Evolutionary conservation across 352 stramenopile species (phyloP).

Genomic region (Pythium aquatile): DNA sequence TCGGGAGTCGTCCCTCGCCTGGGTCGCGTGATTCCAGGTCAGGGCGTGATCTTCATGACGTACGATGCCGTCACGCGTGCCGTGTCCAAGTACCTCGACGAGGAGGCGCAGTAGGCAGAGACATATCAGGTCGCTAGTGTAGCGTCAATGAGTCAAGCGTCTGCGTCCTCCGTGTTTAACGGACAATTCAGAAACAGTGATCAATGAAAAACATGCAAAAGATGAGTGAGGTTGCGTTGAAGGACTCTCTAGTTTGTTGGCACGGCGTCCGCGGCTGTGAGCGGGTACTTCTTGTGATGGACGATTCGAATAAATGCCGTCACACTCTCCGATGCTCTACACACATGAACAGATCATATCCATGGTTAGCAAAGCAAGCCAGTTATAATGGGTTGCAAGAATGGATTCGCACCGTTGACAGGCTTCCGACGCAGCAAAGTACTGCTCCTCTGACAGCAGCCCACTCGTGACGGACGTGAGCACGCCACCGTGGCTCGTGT

Average conservation of each 20-base stretch:
- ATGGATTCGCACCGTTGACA: slow-evolving; percentile 52
- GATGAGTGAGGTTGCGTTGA: neutral
- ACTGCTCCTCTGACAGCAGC: slow-evolving; percentile 74
- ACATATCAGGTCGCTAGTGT: neutral
- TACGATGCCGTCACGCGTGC: slow-evolving; percentile 78
- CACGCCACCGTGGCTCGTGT: slow-evolving; percentile 55
- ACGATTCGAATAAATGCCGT: slow-evolving; percentile 74
- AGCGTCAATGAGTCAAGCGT: neutral
- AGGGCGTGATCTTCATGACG: slow-evolving; percentile 97
- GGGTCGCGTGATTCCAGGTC: slow-evolving; percentile 94
- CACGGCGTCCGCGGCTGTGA: slow-evolving; percentile 4
- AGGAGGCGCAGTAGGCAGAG: slow-evolving; percentile 14
- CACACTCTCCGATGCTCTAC: slow-evolving; percentile 70
- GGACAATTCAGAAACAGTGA: neutral
- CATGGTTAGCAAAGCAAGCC: neutral
- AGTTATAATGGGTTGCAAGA: neutral
- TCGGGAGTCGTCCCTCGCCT: slow-evolving; percentile 90
- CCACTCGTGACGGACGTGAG: slow-evolving; percentile 76
- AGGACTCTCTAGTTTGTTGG: slow-evolving; percentile 5
- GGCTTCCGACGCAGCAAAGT: slow-evolving; percentile 80
- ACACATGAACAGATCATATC: neutral
- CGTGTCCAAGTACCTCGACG: slow-evolving; percentile 56
- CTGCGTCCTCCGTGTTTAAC: neutral
- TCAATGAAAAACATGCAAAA: slow-evolving; percentile 2
- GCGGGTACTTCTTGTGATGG: slow-evolving; percentile 68